Evolutionary conservation across 495 filamentous ascomycete species (phyloP).

Genomic region (Wilcoxina mikolae): DNA sequence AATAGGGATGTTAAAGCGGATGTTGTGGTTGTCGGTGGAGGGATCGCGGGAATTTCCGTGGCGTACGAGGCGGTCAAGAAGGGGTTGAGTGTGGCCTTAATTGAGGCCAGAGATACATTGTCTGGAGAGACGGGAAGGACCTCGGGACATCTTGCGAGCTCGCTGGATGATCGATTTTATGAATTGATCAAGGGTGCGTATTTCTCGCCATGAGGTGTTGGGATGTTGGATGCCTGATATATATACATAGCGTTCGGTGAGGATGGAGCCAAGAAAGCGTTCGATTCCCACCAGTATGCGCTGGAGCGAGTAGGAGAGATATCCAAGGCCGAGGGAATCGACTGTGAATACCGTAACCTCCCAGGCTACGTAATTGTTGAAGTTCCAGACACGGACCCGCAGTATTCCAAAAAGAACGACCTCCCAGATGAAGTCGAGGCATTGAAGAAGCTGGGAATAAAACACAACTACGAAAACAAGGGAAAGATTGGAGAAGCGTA

Average conservation of each 20-base stretch:
- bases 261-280: conserved; percentile 35
- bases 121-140: conserved; percentile 42
- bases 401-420: conserved; percentile 32
- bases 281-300: conserved; percentile 42
- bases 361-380: conserved; percentile 33
- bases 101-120: conserved; percentile 41
- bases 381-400: conserved; percentile 23
- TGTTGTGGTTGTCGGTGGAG: conserved; percentile 40
- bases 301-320: conserved; percentile 38
- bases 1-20: conserved; percentile 30
- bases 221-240: neutral
- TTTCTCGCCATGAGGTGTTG: neutral
- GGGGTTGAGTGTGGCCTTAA: conserved; percentile 36
- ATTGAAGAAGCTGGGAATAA: conserved; percentile 33
- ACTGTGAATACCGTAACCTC: conserved; percentile 42
- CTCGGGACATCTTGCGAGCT: conserved; percentile 40
- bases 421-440: conserved; percentile 33
- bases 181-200: conserved; percentile 35
- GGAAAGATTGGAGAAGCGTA: conserved; percentile 38
- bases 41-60: conserved; percentile 40
- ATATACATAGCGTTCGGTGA: conserved; percentile 31
- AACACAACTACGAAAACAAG: conserved; percentile 32
- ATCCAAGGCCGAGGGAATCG: conserved; percentile 34
- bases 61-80: conserved; percentile 42
- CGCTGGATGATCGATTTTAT: conserved; percentile 39